phyloP scores from a whole-genome alignment of 1,284 basidiomycete genomes.

The Farysia itapuensis region DNA sequence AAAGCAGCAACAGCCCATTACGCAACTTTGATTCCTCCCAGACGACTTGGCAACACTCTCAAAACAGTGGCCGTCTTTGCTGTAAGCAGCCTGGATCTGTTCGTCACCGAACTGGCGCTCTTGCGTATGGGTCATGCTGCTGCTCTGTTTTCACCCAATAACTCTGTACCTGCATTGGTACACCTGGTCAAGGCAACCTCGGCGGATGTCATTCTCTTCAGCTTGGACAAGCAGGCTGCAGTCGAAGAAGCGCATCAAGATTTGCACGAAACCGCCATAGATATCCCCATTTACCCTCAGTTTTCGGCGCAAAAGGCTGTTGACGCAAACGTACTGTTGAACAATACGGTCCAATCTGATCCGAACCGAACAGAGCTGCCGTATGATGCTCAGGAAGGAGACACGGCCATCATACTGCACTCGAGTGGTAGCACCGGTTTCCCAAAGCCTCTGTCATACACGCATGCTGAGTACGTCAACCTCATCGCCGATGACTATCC shows the following conservation, averaged over 20 bases:
- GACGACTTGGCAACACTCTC: slow-evolving; percentile 5
- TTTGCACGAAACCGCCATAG: no score
- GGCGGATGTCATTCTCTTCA: slow-evolving; percentile 2
- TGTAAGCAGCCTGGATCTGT: slow-evolving; percentile 11
- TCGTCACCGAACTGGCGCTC: slow-evolving; percentile 21
- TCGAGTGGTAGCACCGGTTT: slow-evolving; percentile 39
- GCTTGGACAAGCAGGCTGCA: neutral
- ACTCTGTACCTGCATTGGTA: slow-evolving; percentile 20
- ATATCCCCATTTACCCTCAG: neutral
- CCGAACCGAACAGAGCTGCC: slow-evolving; percentile 5
- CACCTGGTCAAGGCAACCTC: slow-evolving; percentile 26
- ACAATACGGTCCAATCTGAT: slow-evolving; percentile 3
- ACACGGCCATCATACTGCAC: slow-evolving; percentile 20
- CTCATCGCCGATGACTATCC: slow-evolving; percentile 13
- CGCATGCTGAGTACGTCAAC: slow-evolving; percentile 18
- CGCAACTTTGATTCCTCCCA: slow-evolving; percentile 4
- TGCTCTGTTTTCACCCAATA: slow-evolving; percentile 40
- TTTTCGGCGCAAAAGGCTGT: neutral
- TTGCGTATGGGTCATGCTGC: slow-evolving; percentile 21
- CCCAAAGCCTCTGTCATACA: slow-evolving; percentile 26
- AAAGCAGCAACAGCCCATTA: slow-evolving; percentile 25
- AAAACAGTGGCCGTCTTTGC: slow-evolving; percentile 12
- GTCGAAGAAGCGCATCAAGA: neutral
- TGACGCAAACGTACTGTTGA: slow-evolving; percentile 3
- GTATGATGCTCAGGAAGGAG: slow-evolving; percentile 7